Conservation (phyloP, 192 early-diverging fungal species). For the Backusella sp. region DNA sequence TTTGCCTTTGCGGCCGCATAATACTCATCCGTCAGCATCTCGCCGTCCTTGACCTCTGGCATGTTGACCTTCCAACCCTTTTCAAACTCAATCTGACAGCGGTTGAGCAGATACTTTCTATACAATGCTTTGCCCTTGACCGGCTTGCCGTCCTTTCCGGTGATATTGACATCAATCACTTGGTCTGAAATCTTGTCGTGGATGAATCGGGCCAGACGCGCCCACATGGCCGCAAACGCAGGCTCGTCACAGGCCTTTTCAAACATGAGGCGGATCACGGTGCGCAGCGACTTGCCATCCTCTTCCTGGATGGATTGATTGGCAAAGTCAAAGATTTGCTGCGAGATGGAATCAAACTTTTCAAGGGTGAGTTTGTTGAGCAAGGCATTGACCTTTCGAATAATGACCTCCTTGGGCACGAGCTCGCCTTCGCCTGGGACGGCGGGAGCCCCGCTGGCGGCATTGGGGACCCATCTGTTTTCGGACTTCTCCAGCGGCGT, state of each 20-base stretch:
- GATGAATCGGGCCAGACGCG: conserved; percentile 80
- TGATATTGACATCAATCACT: conserved; percentile 61
- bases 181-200: conserved; percentile 61
- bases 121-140: conserved; percentile 71
- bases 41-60: conserved; percentile 59
- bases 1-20: conserved; percentile 89
- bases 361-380: conserved; percentile 98
- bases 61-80: conserved; percentile 84
- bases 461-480: conserved; percentile 76
- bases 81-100: conserved; percentile 97
- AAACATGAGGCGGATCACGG: conserved; percentile 85
- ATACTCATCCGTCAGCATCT: conserved; percentile 78
- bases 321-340: conserved; percentile 80
- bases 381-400: conserved; percentile 81
- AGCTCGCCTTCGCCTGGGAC: conserved; percentile 22
- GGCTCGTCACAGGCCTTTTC: conserved; percentile 96
- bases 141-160: conserved; percentile 46
- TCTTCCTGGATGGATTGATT: conserved; percentile 66
- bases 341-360: conserved; percentile 86
- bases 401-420: conserved; percentile 54
- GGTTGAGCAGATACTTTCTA: conserved; percentile 88
- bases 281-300: conserved; percentile 73
- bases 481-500: conserved; percentile 79
- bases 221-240: conserved; percentile 88
- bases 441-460: neutral